Base-by-base conservation (phyloP, 805 yeast species). In the Candida xyloterini region DNA sequence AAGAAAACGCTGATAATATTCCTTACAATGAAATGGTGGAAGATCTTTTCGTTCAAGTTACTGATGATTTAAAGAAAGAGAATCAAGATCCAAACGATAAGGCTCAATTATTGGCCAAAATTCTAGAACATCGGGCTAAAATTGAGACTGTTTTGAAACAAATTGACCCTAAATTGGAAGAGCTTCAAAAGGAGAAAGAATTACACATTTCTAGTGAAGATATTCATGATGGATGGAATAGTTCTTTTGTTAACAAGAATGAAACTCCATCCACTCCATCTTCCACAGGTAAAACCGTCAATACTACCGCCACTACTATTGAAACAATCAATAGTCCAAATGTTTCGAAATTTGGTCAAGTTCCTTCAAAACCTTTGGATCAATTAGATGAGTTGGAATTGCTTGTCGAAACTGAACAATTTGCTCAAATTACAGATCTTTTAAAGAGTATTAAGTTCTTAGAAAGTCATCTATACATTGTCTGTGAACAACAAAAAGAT, bases 1-100 rank as follows among this genome's bases (percentile, higher is more conserved):
- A 63, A 7, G 67, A 62, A 8, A 44, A 41, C 27, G 68, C 67
- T 18, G 68, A 67, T 40, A 61, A 73, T 3, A 76, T 89, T 15
- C 75, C 89, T 2, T 90, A 86, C 57, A 84, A 83, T 57, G 97
- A 89, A 55, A 90, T 91, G 97, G 79, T 91, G 35, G 95, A 85
- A 59, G 95, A 88, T 59, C 71, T 95, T 52, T 75, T 91, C 51
- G 74, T 74, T n/a, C 96, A 88, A 58, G 69, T 90, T 48, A 75
- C 71, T 33, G 74, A 71, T 13, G 93, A 87, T 52, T 60, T 76
- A 15, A 62, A 61, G 35, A 72, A 70, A 46, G 75, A 63, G 28
- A 73, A 70, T 15, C 66, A 67, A 20, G 74, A 76, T 36, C 73
- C 75, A 4, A 65, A 66, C 0, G 57, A 62, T 4, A 67, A 63